These are phyloP conservation scores for Chalaropsis ovoidea DNA, from an alignment of 2,329 filamentous ascomycete species.

Conservation along the genomic window DNA sequence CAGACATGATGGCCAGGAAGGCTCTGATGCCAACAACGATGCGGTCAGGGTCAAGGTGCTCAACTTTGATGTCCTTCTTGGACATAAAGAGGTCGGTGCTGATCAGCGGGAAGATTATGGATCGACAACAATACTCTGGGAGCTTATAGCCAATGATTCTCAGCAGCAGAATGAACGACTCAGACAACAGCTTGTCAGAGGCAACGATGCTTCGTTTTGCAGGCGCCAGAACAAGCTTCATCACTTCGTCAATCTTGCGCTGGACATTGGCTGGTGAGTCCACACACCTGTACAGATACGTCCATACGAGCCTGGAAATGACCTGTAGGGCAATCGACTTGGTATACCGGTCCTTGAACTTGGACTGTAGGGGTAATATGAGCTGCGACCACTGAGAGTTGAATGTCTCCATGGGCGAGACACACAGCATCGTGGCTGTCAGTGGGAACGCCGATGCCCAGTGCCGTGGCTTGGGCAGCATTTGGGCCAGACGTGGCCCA, in stretches of 20 bases:
- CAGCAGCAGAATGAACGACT: constrained; percentile 86
- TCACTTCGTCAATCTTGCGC: constrained; percentile 80
- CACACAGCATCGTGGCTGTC: constrained; percentile 75
- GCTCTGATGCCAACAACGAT: constrained; percentile 96
- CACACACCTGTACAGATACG: constrained; percentile 75
- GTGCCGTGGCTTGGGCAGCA: constrained; percentile 85
- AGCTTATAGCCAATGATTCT: constrained; percentile 89
- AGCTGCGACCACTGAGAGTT: constrained; percentile 77
- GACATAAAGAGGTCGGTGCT: constrained; percentile 80
- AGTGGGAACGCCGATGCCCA: constrained; percentile 85
- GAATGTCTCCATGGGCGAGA: constrained; percentile 76
- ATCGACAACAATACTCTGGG: constrained; percentile 85
- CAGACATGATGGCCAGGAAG: constrained; percentile 85
- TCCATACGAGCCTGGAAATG: constrained; percentile 84
- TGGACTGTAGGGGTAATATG: constrained; percentile 64
- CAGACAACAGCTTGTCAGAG: constrained; percentile 71
- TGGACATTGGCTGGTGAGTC: constrained; percentile 59
- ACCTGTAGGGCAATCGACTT: constrained; percentile 76
- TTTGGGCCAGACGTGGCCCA: constrained; percentile 66
- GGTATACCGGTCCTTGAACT: constrained; percentile 71
- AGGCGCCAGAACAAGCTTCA: constrained; percentile 70
- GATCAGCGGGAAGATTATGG: constrained; percentile 87
- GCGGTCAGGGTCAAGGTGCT: constrained; percentile 88
- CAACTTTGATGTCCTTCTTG: constrained; percentile 68
- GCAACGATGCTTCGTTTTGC: constrained; percentile 72